Conservation (phyloP, 148 eudicot species). For the Cornus suecica region DNA sequence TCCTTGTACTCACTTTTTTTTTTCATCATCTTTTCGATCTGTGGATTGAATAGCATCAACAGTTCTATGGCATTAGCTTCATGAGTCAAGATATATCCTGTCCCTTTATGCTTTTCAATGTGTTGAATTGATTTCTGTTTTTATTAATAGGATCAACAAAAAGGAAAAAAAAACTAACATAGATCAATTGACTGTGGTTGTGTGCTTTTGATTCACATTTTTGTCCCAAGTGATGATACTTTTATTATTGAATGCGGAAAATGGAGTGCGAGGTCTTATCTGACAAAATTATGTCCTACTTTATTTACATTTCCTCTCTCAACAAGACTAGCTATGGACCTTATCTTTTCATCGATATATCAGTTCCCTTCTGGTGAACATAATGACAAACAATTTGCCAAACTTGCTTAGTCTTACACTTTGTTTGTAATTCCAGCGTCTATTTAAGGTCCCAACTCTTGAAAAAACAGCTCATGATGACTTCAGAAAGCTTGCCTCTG, state of each 20-base stretch:
- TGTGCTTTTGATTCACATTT: not conserved
- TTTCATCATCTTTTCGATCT: too few relatives aligned
- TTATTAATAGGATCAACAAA: too few relatives aligned
- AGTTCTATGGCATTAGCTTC: not conserved
- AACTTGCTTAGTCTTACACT: not conserved
- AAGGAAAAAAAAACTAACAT: too few relatives aligned
- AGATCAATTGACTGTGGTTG: not conserved
- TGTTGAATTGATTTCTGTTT: not conserved
- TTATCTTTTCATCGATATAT: not conserved
- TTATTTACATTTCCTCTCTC: too few relatives aligned
- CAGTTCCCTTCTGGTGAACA: not conserved
- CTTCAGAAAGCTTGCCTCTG: slow-evolving; percentile 44
- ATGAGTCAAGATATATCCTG: not conserved
- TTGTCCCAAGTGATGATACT: not conserved
- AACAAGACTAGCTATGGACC: not conserved
- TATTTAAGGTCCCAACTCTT: slow-evolving; percentile 33
- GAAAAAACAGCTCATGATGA: slow-evolving; percentile 28
- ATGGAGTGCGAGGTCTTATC: too few relatives aligned
- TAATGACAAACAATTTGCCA: not conserved
- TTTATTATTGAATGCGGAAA: too few relatives aligned
- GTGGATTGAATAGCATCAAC: not conserved
- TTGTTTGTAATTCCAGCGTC: slow-evolving; percentile 24
- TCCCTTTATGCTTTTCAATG: not conserved
- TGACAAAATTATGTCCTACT: not conserved
- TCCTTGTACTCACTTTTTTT: not conserved